Percentiles rank a stretch among this genome's conserved stretches.
Conservation (phyloP, 2,329 filamentous ascomycete genomes). For the Aspergillus intermedius region DNA sequence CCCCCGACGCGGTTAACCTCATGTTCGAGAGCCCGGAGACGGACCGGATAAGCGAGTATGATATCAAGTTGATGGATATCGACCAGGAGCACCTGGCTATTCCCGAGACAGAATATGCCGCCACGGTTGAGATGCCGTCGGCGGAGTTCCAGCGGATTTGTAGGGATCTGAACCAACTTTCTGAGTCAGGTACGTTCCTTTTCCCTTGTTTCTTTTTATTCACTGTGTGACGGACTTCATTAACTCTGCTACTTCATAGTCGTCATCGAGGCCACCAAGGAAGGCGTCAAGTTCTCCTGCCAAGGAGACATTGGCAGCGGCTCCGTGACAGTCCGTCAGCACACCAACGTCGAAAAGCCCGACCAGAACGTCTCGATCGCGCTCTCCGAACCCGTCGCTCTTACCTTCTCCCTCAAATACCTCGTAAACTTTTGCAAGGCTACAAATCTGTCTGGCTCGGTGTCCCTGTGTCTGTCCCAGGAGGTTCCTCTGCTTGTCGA, state of each 20-base stretch:
- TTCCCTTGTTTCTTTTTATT: too few species aligned
- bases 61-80: conserved; percentile 99
- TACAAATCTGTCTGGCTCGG: conserved; percentile 68
- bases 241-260: conserved; percentile 48
- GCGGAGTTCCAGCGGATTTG: conserved; percentile 92
- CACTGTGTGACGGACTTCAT: too few species aligned
- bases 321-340: conserved; percentile 81
- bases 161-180: conserved; percentile 82
- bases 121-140: conserved; percentile 82
- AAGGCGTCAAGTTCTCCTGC: conserved; percentile 92
- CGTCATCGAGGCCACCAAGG: conserved; percentile 91
- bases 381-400: conserved; percentile 81
- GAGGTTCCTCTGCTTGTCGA: conserved; percentile 95
- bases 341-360: conserved; percentile 84
- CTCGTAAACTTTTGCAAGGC: conserved; percentile 99
- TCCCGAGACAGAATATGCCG: conserved; percentile 96
- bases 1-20: conserved; percentile 90
- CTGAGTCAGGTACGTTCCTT: conserved; percentile 73
- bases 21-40: conserved; percentile 85
- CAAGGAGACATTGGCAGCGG: conserved; percentile 94
- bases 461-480: conserved; percentile 90
- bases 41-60: conserved; percentile 95
- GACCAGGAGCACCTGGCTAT: conserved; percentile 99
- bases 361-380: conserved; percentile 80
- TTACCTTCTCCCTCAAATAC: conserved; percentile 99